Evolutionary conservation across 2,329 filamentous ascomycete species (phyloP), one percentile per base, ranked within the genome.

Genomic region (Fusarium sp.): DNA sequence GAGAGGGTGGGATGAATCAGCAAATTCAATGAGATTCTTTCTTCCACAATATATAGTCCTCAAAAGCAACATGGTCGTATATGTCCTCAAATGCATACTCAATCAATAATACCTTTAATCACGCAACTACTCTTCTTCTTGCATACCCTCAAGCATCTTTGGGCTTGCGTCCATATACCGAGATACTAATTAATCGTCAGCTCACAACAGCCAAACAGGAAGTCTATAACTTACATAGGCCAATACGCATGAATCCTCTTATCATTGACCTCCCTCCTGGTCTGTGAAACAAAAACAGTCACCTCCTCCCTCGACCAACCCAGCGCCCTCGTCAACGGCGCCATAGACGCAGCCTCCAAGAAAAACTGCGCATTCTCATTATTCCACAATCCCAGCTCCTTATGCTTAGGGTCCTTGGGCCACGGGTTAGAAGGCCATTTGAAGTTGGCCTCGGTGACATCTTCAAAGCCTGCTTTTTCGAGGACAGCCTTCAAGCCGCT

Each of bases 341-440:
- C 67, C 8, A 70, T 45, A 4, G 66, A 54, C 7, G 54, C 44
- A 0, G 57, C 62, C 14, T 60, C 55, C 0, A 70, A 44, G 2
- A 62, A 66, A 40, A 25, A 43, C 4, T 47, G 45, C 1, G 45
- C 63, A 3, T 69, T 70, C 43, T 70, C 52, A 6, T 66, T 66
- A 0, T 70, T 62, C 68, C 67, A 70, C 2, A 49, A 2, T 0
- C 68, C 68, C 3, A 70, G 43, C 30, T 63, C 55, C 9, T 70
- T 70, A 12, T 70, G 29, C 24, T 70, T 66, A 8, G 58, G 40
- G 7, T 69, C 68, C 14, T 42, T 70, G 1, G 68, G 61, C 68
- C 66, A 70, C 7, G 14, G 25, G 6, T 66, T 70, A 2, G 57
- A 50, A n/a, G 68, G 68, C 66, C 67, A 66, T 9, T 63, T 65